Percentiles rank a stretch among this genome's conserved stretches.
phyloP scores from a whole-genome alignment of 371 early-diverging fungal genomes.

The Thermomucor indicae-seudaticae region DNA sequence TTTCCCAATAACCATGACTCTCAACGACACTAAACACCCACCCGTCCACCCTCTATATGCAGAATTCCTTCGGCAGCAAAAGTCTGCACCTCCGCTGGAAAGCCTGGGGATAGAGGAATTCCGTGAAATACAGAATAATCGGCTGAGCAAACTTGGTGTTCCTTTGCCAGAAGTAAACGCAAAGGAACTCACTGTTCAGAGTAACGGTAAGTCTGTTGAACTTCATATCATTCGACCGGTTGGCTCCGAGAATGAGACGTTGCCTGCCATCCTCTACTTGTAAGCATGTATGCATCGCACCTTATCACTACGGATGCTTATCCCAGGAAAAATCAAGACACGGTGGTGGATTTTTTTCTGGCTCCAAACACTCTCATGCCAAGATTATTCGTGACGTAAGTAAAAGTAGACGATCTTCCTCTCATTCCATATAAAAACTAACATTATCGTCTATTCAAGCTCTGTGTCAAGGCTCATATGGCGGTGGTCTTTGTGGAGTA shows the following conservation, averaged over 20 bases:
- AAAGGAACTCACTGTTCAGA: conserved; percentile 1
- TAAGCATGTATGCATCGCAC: background rate
- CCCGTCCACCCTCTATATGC: too few species aligned
- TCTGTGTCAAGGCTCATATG: background rate
- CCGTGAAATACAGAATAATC: too few species aligned
- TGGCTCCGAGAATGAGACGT: conserved; percentile 6
- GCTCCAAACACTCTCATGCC: conserved; percentile 10
- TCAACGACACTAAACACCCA: too few species aligned
- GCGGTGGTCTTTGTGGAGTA: conserved; percentile 20
- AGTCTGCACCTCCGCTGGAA: too few species aligned
- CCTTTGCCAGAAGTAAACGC: conserved; percentile 2
- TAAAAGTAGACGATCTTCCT: too few species aligned
- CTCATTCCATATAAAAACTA: too few species aligned
- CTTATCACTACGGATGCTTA: background rate
- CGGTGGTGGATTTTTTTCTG: conserved; percentile 19
- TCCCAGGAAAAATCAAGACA: conserved; percentile 4
- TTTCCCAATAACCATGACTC: too few species aligned
- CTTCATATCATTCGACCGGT: conserved; percentile 9
- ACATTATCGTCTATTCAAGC: background rate
- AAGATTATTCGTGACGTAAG: conserved; percentile 16
- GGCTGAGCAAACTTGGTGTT: too few species aligned
- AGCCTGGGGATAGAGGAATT: too few species aligned
- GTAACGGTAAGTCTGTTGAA: background rate
- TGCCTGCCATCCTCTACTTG: conserved; percentile 17
- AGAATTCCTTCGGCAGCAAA: too few species aligned